Base-by-base conservation (phyloP, 129 eudicot genomes). In the Artemisia tridentata region DNA sequence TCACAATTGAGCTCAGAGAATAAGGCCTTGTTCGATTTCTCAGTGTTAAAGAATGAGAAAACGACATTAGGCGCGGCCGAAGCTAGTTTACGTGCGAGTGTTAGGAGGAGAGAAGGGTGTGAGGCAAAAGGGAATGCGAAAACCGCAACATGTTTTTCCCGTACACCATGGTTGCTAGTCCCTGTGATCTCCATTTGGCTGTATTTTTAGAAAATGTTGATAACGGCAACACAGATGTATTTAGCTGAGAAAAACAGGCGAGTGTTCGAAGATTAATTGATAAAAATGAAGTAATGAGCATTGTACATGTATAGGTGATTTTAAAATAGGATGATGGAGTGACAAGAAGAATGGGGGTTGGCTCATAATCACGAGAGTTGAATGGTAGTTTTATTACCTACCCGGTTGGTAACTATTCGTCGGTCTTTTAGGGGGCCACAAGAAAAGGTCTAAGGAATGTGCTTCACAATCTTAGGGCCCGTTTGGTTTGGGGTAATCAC, bases 91-190 rank as follows among this genome's bases (percentile, higher is more conserved):
- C 52, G 81, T 12, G 78, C 84, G 0, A 86, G 84, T 64, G 57
- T 64, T 21, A 86, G 56, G 45, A 86, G 84, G 14, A 82, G 84
- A 2, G 80, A 57, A 18, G 90, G 83, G 76, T 90, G 96, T 12
- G 91, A 75, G 4, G 86, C 81, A 53, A 84, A 86, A 14, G 96
- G 96, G 71, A 86, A 84, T 2, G 87, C 74, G 5, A 82, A 75
- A 13, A 86, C 88, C 0, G 75, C 96, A 4, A 89, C 76, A 23
- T 90, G 96, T 18, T 54, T 45, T 16, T 67, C 64, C 18, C 19
- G 43, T 55, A 19, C 23, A 54, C 41, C 70, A 7, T n/a, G n/a
- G 6, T 25, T 67, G 31, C 16, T 18, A 43, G 52, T 63, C 62
- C 46, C 11, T 29, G 8, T 43, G 52, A 54, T 63, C 25, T 70